Evolutionary conservation across 2,329 filamentous ascomycete genomes (phyloP), one percentile per base, ranked within the genome.

Genomic region (Colletotrichum navitas): DNA sequence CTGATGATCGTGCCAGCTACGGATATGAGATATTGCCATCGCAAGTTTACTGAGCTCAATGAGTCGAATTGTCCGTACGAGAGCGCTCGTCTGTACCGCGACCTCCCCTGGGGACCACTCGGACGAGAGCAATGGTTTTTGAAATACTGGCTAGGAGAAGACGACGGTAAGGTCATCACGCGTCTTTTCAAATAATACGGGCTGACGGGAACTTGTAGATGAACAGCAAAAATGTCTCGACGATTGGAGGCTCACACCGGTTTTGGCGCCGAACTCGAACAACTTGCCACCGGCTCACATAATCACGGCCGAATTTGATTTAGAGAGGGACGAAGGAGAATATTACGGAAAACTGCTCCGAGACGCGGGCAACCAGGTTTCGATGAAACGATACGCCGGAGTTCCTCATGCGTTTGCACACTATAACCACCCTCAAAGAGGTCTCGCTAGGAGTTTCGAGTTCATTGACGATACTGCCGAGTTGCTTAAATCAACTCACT

Each of bases 271-370:
- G 6, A 76, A 76, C 16, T 78, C 81, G 21, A 36, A 66, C 3
- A 66, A 74, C 8, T 60, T 81, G 12, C 76, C 79, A 0, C 76
- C 74, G 1, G 78, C 79, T 1, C 76, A 81, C 14, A 76, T 81
- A 11, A 66, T 81, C 45, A 81, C 79, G 1, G 80, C 80, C 2
- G 80, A 81, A 59, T 79, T 81, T 65, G 80, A 81, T 62, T 64
- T 79, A 7, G 73, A 79, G 62, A 74, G 80, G n/a, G 80, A 81
- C 69, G 78, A 81, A 61, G 79, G 79, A 4, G 77, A 80, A 39
- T 66, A 72, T 12, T 78, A 79, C 55, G 75, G 76, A 4, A 16
- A 68, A 0, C 51, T 78, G 24, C 56, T 80, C 10, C 32, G 43
- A 14, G 49, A 76, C 1, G 74, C 74, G 4, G 78, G 78, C 1